A percentile compares a stretch with the other conserved stretches of the same genome.
Evolutionary conservation across 176 grass and related monocot species (phyloP).

Genomic region (Saccharum spontaneum): DNA sequence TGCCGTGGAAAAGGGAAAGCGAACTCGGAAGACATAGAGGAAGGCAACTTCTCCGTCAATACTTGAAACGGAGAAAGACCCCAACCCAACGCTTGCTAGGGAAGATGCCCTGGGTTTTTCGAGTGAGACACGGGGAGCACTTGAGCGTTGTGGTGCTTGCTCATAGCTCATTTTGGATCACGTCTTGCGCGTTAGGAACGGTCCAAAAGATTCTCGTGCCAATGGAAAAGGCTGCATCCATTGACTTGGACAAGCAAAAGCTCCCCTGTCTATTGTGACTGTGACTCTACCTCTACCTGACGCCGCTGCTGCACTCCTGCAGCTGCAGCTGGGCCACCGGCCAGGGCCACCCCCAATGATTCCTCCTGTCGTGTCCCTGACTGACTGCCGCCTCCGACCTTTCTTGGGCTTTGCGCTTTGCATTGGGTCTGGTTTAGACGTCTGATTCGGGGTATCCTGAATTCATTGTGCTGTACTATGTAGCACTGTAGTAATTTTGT

Average conservation of each 20-base stretch:
- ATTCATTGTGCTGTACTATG: too few species aligned
- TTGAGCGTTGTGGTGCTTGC: constrained; percentile 8
- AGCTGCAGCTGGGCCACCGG: constrained; percentile 4
- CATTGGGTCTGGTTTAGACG: too few species aligned
- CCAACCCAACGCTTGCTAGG: neutral
- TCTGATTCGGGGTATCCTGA: too few species aligned
- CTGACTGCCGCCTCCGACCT: constrained; percentile 6
- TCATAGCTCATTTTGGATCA: constrained; percentile 11
- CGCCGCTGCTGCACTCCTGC: neutral
- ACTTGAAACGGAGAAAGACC: neutral
- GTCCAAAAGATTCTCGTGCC: constrained; percentile 27
- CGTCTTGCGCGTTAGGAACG: neutral
- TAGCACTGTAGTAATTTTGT: too few species aligned
- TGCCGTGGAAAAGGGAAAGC: constrained; percentile 16
- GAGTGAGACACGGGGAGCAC: neutral
- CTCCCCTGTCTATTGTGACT: constrained; percentile 10
- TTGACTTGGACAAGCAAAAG: constrained; percentile 19
- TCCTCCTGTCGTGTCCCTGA: neutral
- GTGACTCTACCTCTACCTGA: neutral
- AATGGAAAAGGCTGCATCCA: constrained; percentile 8
- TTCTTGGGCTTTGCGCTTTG: neutral
- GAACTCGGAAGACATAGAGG: neutral
- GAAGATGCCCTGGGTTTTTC: constrained; percentile 11
- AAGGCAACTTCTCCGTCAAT: neutral
- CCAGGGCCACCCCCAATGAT: neutral